phyloP scores from a whole-genome alignment of 2,329 filamentous ascomycete genomes.

The Corynespora cassiicola region DNA sequence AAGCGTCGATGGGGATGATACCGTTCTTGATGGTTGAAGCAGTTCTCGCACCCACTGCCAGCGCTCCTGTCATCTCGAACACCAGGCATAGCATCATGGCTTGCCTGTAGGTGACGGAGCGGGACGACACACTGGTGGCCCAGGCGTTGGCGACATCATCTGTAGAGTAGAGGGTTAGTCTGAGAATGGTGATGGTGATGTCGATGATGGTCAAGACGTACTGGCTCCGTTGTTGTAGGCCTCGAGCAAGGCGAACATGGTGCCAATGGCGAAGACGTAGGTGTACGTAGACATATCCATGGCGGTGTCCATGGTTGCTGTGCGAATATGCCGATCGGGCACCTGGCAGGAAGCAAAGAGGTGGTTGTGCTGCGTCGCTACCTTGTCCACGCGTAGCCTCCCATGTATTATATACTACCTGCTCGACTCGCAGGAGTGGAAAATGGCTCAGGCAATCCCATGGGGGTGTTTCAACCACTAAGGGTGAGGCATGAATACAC shows the following conservation, averaged over 20 bases:
- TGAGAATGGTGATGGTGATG: conserved; percentile 3
- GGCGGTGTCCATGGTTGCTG: too few species aligned
- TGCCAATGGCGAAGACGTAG: conserved; percentile 79
- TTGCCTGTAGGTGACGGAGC: conserved; percentile 74
- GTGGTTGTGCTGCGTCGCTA: too few species aligned
- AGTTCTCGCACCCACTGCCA: conserved; percentile 57
- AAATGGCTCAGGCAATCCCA: too few species aligned
- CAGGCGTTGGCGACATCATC: conserved; percentile 86
- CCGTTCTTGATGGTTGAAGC: conserved; percentile 82
- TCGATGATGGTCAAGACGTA: conserved; percentile 51
- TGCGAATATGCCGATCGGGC: too few species aligned
- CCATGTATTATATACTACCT: too few species aligned
- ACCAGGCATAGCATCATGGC: conserved; percentile 58
- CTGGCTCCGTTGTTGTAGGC: conserved; percentile 82
- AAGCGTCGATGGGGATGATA: conserved; percentile 55
- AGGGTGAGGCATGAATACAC: too few species aligned
- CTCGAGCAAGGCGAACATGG: conserved; percentile 76
- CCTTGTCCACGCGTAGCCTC: too few species aligned
- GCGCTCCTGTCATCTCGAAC: conserved; percentile 56
- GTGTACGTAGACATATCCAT: too few species aligned
- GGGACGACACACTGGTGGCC: conserved; percentile 80
- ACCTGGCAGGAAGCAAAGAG: too few species aligned
- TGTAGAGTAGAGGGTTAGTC: conserved; percentile 19
- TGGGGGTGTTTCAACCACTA: too few species aligned
- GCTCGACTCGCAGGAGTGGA: too few species aligned